Base-by-base conservation (phyloP, 2,329 filamentous ascomycete genomes). In the Cladosporium phlei region DNA sequence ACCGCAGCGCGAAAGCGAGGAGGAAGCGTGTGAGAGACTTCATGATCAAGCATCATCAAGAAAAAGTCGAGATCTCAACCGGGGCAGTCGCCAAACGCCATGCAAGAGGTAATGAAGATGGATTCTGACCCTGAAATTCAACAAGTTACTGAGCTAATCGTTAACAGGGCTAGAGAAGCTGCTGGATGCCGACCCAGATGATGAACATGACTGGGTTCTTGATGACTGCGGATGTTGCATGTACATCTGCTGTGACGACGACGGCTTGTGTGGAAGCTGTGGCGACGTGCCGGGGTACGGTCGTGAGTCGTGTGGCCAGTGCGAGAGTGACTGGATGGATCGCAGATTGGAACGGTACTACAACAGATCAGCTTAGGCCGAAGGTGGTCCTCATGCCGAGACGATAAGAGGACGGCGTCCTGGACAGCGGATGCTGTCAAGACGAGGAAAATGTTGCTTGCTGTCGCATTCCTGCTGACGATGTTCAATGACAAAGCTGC, bases 401-500 rank as follows among this genome's bases (percentile, higher is more conserved):
- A n/a, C n/a, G n/a, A n/a, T n/a, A n/a, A n/a, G n/a, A n/a, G n/a
- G n/a, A n/a, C n/a, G n/a, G n/a, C n/a, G n/a, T n/a, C n/a, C n/a
- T n/a, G n/a, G n/a, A n/a, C n/a, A n/a, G n/a, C n/a, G n/a, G n/a
- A n/a, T n/a, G n/a, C n/a, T n/a, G n/a, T n/a, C n/a, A n/a, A n/a
- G n/a, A n/a, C n/a, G n/a, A n/a, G n/a, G n/a, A n/a, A n/a, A n/a
- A n/a, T 38, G 17, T 25, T 27, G 21, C 35, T 38, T 38, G 35
- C 5, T 38, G 35, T 22, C n/a, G 6, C 35, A 25, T 38, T 22
- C 21, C 20, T 22, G 16, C 28, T 42, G 38, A 30, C 19, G 32
- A 45, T 25, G 43, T 20, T 47, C 20, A 32, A 39, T 38, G 34
- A 25, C 30, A 28, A 33, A 33, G 29, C 32, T 29, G 32, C 24